These are phyloP conservation scores for Fusarium caatingaense DNA, from an alignment of 2,329 filamentous ascomycete genomes.

Conservation along the genomic window DNA sequence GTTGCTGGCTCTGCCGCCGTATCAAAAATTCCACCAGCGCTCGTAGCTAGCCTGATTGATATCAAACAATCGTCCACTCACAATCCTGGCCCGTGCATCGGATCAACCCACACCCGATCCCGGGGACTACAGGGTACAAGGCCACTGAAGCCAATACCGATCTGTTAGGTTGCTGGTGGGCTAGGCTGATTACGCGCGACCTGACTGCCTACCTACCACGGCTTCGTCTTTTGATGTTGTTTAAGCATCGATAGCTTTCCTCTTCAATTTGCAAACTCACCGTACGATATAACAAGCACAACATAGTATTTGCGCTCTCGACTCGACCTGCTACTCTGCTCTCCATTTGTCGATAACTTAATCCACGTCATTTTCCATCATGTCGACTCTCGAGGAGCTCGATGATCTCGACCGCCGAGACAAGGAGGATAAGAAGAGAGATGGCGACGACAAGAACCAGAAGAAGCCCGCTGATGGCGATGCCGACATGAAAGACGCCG, in stretches of 20 bases:
- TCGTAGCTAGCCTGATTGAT: not conserved
- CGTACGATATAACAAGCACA: slow-evolving; percentile 1
- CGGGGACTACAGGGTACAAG: slow-evolving; percentile 27
- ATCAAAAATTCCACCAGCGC: slow-evolving; percentile 40
- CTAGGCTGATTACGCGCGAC: slow-evolving; percentile 49
- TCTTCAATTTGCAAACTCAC: slow-evolving; percentile 15
- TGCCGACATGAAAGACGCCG: slow-evolving; percentile 90
- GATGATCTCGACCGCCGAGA: slow-evolving; percentile 86
- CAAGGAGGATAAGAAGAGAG: slow-evolving; percentile 73
- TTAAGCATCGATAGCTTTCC: slow-evolving; percentile 32
- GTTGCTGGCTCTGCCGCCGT: slow-evolving; percentile 20
- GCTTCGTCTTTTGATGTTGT: slow-evolving; percentile 37
- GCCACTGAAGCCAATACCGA: slow-evolving; percentile 29
- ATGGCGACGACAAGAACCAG: slow-evolving; percentile 51
- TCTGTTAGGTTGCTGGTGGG: slow-evolving; percentile 15
- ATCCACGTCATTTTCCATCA: slow-evolving; percentile 55
- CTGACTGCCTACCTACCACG: slow-evolving; percentile 45
- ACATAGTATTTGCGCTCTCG: not conserved
- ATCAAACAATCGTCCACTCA: slow-evolving; percentile 20
- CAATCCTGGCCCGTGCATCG: slow-evolving; percentile 34
- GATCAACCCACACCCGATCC: slow-evolving; percentile 43
- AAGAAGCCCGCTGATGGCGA: slow-evolving; percentile 73
- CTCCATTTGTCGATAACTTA: not conserved
- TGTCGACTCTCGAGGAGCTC: slow-evolving; percentile 93
- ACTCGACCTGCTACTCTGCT: not conserved